phyloP scores from a whole-genome alignment of 2,329 filamentous ascomycete species.

The Mariannaea sp. region DNA sequence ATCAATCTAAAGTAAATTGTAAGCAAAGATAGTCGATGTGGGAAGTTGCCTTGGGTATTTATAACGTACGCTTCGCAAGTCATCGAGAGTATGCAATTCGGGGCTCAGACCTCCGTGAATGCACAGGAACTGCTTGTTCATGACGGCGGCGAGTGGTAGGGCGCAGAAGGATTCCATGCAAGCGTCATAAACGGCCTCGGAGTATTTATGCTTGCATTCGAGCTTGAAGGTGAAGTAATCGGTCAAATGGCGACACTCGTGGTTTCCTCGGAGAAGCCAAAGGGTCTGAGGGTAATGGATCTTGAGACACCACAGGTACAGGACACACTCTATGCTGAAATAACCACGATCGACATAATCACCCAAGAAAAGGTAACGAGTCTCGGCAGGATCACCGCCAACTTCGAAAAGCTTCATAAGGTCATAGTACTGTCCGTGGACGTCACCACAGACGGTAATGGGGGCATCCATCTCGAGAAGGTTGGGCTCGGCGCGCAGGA shows the following conservation, averaged over 20 bases:
- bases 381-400: conserved; percentile 94
- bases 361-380: conserved; percentile 93
- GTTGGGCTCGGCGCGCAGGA: conserved; percentile 90
- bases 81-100: conserved; percentile 93
- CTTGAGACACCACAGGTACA: conserved; percentile 97
- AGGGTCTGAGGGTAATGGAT: conserved; percentile 98
- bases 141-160: conserved; percentile 89
- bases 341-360: conserved; percentile 99
- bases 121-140: conserved; percentile 99
- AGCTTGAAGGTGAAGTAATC: conserved; percentile 99
- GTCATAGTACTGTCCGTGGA: conserved; percentile 99
- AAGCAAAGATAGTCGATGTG: background rate
- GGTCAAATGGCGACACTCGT: conserved; percentile 97
- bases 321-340: conserved; percentile 98
- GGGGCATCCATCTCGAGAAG: conserved; percentile 98
- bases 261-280: conserved; percentile 96
- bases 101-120: conserved; percentile 97
- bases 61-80: conserved; percentile 78
- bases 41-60: background rate
- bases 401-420: conserved; percentile 99
- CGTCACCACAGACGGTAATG: conserved; percentile 97
- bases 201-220: conserved; percentile 99
- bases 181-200: conserved; percentile 91
- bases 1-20: conserved; percentile 70
- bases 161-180: conserved; percentile 99